Evolutionary conservation across 805 yeast genomes (phyloP), one percentile per base, ranked within the genome.

Genomic region (Candida oleophila): DNA sequence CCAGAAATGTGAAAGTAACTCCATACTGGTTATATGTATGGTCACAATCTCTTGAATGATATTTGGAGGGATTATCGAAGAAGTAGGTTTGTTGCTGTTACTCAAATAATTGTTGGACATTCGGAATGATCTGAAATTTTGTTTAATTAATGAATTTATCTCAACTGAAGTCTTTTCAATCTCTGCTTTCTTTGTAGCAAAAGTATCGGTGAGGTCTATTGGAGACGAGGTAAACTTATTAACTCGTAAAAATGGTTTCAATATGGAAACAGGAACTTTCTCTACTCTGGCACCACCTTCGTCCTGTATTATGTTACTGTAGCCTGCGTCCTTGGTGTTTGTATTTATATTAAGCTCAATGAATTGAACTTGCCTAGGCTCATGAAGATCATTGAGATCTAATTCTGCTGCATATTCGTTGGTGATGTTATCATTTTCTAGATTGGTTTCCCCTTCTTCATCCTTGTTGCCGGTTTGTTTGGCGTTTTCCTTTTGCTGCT

Each of bases 1-100:
- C 77, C 77, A 72, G 46, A 72, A 72, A 47, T 71, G 76, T 41
- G 73, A 68, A 20, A 72, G 55, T 45, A 71, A 70, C 53, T 72
- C 77, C 43, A 64, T 64, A n/a, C 67, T 56, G 3, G 75, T 71
- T 43, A 70, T 62, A 50, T 71, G 71, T 52, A 63, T 66, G 3
- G 64, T 57, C 15, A 69, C 60, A 37, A 72, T 62, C 38, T 68
- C 73, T 47, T 69, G 71, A 4, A 59, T 55, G 8, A 55, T 44
- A 8, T 51, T 45, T 3, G 56, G 56, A 2, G 71, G 59, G 1
- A 69, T 55, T 22, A 69, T 55, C n/a, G 30, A 22, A 18, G 43
- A 21, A 12, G 56, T 22, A 30, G 44, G 21, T 15, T 19, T 16
- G 22, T 40, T 22, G 20, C 11, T n/a, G 22, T 42, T 20, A 45